Evolutionary conservation across 129 eudicot species (phyloP).

Genomic region (Chrysanthemum lavandulifolium): DNA sequence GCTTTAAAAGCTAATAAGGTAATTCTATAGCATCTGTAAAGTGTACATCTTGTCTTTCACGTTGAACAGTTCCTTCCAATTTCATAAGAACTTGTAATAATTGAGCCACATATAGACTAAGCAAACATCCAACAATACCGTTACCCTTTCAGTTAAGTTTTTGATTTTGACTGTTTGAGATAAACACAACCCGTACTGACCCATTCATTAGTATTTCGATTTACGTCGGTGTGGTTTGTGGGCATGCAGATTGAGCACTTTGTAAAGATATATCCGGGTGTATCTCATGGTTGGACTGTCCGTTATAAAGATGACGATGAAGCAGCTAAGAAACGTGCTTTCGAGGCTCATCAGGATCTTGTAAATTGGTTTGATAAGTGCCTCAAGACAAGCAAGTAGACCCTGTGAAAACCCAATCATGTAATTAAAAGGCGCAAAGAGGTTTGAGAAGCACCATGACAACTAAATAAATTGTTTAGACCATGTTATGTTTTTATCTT

Average conservation of each 20-base stretch:
- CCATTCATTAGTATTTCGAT: neutral
- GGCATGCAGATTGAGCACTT: constrained; percentile 54
- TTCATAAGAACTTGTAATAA: neutral
- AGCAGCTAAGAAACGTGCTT: constrained; percentile 45
- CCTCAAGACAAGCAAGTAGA: constrained; percentile 23
- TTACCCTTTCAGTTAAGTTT: neutral
- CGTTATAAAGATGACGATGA: constrained; percentile 62
- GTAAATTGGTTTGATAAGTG: constrained; percentile 55
- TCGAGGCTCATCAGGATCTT: constrained; percentile 66
- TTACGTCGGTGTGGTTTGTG: neutral
- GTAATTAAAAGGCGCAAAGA: neutral
- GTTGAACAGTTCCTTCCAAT: constrained; percentile 10
- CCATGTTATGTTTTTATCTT: neutral
- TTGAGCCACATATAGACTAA: neutral
- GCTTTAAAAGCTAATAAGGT: constrained; percentile 67
- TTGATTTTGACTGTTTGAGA: neutral
- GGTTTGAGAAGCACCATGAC: neutral
- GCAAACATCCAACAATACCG: too few species aligned
- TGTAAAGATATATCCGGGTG: constrained; percentile 78
- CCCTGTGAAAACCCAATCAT: constrained; percentile 5
- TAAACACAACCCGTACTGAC: neutral
- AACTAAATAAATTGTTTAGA: constrained; percentile 17
- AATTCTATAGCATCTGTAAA: constrained; percentile 3
- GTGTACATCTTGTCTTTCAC: constrained; percentile 13
- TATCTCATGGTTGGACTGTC: constrained; percentile 71